Conservation (phyloP, 345 rosid species). For the Populus deltoides region DNA sequence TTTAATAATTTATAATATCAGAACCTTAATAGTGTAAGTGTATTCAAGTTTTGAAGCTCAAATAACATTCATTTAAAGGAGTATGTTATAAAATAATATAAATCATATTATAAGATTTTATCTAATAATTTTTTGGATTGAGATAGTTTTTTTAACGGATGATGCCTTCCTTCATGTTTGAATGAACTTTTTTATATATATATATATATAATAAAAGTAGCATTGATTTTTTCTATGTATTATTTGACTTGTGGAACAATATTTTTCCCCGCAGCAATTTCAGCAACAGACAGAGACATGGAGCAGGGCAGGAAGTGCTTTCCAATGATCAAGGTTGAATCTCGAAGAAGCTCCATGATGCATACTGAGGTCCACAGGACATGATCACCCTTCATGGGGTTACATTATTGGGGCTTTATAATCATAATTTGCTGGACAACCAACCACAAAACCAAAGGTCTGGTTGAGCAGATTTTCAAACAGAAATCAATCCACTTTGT, state of each 20-base stretch:
- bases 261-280: no score
- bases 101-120: rapidly evolving
- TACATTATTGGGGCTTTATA: not conserved
- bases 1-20: no score
- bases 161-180: rapidly evolving
- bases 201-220: no score
- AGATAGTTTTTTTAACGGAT: rapidly evolving
- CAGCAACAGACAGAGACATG: not conserved
- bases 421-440: not conserved
- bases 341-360: not conserved
- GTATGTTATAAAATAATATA: no score
- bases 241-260: no score
- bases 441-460: not conserved
- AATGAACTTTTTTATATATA: no score
- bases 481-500: not conserved
- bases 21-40: no score
- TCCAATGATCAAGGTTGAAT: not conserved
- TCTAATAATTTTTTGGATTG: rapidly evolving
- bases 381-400: not conserved
- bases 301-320: not conserved
- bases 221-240: no score
- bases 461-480: no score
- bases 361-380: not conserved
- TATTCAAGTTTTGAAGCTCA: rapidly evolving
- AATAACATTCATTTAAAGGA: rapidly evolving